phyloP scores from a whole-genome alignment of 2,329 filamentous ascomycete species.

The Lomentospora prolificans region DNA sequence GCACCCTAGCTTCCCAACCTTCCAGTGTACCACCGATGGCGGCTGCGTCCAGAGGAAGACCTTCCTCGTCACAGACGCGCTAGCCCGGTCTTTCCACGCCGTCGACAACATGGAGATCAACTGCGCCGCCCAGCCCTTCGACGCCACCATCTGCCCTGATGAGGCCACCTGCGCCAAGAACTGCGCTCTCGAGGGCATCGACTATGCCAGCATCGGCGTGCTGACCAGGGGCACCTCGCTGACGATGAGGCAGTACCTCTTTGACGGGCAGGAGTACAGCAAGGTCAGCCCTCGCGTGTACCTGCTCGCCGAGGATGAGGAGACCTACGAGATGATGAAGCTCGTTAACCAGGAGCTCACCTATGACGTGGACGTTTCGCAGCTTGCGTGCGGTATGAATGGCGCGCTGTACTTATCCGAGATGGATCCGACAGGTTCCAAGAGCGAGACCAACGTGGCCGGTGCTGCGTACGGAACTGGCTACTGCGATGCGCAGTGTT shows the following conservation, averaged over 20 bases:
- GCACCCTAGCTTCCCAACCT: conserved; percentile 44
- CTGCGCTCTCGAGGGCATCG: conserved; percentile 44
- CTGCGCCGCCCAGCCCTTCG: conserved; percentile 43
- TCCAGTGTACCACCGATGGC: conserved; percentile 35
- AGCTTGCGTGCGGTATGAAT: conserved; percentile 57
- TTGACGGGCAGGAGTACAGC: conserved; percentile 3
- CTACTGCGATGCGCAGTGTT: conserved; percentile 54
- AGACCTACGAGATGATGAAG: conserved; percentile 50
- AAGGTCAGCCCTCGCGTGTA: conserved; percentile 38
- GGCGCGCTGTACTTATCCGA: conserved; percentile 54
- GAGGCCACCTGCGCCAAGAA: conserved; percentile 33
- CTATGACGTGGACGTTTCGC: conserved; percentile 56
- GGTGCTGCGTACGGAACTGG: conserved; percentile 53
- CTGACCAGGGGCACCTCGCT: conserved; percentile 3
- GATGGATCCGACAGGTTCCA: conserved; percentile 49
- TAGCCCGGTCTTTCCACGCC: conserved; percentile 51
- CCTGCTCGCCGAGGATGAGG: conserved; percentile 42
- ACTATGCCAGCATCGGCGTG: conserved; percentile 46
- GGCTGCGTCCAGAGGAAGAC: conserved; percentile 41
- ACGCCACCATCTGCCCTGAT: conserved; percentile 28
- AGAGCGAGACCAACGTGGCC: conserved; percentile 41
- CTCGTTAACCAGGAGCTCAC: conserved; percentile 52
- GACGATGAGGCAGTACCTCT: conserved; percentile 6
- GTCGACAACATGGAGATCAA: conserved; percentile 40
- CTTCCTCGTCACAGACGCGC: conserved; percentile 46